Evolutionary conservation across 2,329 filamentous ascomycete genomes (phyloP), one percentile per base, ranked within the genome.

Genomic region (Aspergillus texensis): DNA sequence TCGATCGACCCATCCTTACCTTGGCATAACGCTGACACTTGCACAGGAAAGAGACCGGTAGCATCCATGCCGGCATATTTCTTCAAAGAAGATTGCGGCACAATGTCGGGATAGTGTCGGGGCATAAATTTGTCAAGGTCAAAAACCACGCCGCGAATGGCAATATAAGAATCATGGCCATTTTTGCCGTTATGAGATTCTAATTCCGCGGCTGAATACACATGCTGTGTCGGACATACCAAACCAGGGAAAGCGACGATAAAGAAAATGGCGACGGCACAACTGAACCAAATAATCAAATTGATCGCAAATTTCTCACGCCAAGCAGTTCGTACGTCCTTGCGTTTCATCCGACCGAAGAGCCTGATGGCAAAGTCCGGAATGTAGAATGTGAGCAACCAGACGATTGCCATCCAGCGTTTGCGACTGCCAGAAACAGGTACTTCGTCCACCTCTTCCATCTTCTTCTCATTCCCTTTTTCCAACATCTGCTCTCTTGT

Each of bases 271-370:
- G 92, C 88, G 56, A 91, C 79, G 19, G 81, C 82, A 80, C 94
- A 98, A 75, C 86, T 87, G 62, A 94, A 82, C 95, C 96, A 99
- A 75, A 99, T 99, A 74, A 98, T 86, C 77, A 99, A 84, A 82
- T 99, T 99, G 85, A 99, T 99, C 60, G 95, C 94, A 63, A 99
- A 78, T 84, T 99, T 99, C 78, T 99, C 95, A 74, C 95, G 87
- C 95, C 95, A 99, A 0, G 95, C 95, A 76, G 91, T 85, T 28
- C 94, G 91, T 10, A 99, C 88, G 77, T 99, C 95, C 75, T 96
- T 96, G 65, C 95, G 91, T 64, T 91, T 86, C 90, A 97, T 97
- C 58, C 91, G 86, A 26, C 94, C 94, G 46, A 96, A 65, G 71
- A 84, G 83, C 60, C 88, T 87, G 75, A 98, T 91, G 50, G 90